These are phyloP conservation scores for Kazachstania kunashirensis DNA, from an alignment of 805 yeast genomes.

Conservation along the genomic window DNA sequence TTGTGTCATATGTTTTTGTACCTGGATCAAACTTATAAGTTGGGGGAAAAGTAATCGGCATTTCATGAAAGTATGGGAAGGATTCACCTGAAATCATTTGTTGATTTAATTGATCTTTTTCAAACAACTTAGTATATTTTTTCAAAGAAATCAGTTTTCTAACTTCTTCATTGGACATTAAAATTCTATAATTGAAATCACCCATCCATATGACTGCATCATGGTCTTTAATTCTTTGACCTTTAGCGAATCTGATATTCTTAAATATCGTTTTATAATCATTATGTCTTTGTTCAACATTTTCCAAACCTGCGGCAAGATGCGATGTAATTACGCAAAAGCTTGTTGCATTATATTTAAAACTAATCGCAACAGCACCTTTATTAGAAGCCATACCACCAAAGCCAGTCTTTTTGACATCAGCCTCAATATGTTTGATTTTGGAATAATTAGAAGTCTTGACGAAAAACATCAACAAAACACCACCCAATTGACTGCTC, in stretches of 20 bases:
- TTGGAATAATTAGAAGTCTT: conserved; percentile 42
- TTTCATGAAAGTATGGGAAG: conserved; percentile 74
- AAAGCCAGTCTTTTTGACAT: conserved; percentile 81
- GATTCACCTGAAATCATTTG: conserved; percentile 72
- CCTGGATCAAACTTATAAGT: conserved; percentile 93
- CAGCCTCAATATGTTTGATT: conserved; percentile 56
- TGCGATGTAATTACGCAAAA: conserved; percentile 79
- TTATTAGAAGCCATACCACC: conserved; percentile 83
- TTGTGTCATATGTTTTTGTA: conserved; percentile 69
- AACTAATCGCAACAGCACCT: conserved; percentile 70
- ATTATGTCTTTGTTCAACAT: conserved; percentile 72
- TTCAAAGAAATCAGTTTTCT: conserved; percentile 41
- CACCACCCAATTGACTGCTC: conserved; percentile 81
- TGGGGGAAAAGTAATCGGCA: conserved; percentile 72
- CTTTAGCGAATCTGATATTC: conserved; percentile 55
- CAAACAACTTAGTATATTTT: conserved; percentile 45
- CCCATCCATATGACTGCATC: conserved; percentile 87
- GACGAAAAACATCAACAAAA: conserved; percentile 60
- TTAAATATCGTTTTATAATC: conserved; percentile 73
- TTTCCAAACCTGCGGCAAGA: conserved; percentile 85
- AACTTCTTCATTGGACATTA: conserved; percentile 61
- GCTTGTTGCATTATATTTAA: conserved; percentile 54
- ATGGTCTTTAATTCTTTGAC: conserved; percentile 55
- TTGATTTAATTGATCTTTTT: conserved; percentile 65
- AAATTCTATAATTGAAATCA: conserved; percentile 82